These are phyloP conservation scores for Austroboletus niveus DNA, from an alignment of 1,284 basidiomycete species.

Conservation along the genomic window DNA sequence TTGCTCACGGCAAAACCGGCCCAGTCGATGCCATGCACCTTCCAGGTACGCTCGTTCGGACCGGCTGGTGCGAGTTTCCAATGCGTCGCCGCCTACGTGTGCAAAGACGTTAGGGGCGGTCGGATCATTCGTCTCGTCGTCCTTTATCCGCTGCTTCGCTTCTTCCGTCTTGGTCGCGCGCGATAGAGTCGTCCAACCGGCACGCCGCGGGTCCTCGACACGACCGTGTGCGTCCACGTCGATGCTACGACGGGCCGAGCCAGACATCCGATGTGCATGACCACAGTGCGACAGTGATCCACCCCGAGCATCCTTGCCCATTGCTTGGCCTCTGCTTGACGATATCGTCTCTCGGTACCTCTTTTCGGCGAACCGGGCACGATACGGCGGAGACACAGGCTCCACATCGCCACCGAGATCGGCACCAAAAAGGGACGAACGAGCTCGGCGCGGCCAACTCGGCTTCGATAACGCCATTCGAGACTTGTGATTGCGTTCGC, in stretches of 20 bases:
- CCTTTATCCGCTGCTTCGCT: neutral
- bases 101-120: constrained; percentile 3
- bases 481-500: neutral
- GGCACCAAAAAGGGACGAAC: neutral
- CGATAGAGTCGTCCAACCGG: neutral
- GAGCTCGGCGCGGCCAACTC: neutral
- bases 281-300: no score
- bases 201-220: neutral
- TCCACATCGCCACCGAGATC: neutral
- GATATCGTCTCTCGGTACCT: neutral
- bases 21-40: constrained; percentile 2
- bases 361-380: neutral
- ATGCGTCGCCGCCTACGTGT: neutral
- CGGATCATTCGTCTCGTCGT: constrained; percentile 18
- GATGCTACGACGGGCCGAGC: neutral
- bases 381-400: neutral
- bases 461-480: no score
- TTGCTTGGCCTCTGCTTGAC: neutral
- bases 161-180: neutral
- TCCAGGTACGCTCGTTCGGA: neutral
- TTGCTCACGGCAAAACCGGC: constrained; percentile 4
- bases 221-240: neutral
- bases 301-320: no score
- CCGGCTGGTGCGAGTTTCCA: neutral
- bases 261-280: neutral